Conservation (phyloP, 345 rosid species). For the Melastoma malabathricum region DNA sequence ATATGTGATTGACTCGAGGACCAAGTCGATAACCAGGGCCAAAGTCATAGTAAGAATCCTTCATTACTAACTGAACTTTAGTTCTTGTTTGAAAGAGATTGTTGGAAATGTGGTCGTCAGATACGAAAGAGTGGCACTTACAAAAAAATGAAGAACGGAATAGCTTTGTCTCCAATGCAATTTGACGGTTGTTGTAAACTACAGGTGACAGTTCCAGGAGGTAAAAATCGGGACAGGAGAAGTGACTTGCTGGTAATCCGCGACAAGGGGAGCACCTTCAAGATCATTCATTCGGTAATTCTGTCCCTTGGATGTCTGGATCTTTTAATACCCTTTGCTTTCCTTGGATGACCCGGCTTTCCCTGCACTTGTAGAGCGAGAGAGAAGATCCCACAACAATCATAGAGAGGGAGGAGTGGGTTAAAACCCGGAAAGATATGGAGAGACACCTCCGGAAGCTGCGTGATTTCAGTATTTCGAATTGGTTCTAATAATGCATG, state of each 20-base stretch:
- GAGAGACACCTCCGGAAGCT: conserved; percentile 86
- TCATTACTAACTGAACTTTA: neutral
- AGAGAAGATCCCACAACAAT: conserved; percentile 66
- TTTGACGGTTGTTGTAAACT: neutral
- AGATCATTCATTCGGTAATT: conserved; percentile 48
- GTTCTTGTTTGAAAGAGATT: neutral
- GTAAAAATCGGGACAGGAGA: conserved; percentile 75
- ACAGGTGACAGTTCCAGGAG: conserved; percentile 78
- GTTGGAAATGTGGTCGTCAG: neutral
- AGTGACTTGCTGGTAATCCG: conserved; percentile 72
- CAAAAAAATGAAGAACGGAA: too few relatives aligned
- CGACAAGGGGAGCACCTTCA: conserved; percentile 70
- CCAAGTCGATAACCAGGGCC: conserved; percentile 88
- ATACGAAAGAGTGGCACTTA: too few relatives aligned
- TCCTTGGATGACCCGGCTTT: conserved; percentile 4
- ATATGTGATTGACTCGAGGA: conserved; percentile 72
- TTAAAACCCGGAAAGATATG: conserved; percentile 57
- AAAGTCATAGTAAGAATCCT: conserved; percentile 56
- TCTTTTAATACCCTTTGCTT: neutral
- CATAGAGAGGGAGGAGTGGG: conserved; percentile 85
- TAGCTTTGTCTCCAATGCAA: too few relatives aligned
- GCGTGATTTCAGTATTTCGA: conserved; percentile 64
- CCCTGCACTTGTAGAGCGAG: conserved; percentile 27
- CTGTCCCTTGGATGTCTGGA: neutral
- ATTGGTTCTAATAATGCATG: conserved; percentile 47